phyloP scores from a whole-genome alignment of 2,329 filamentous ascomycete species.

The Trichocomaceae sp. region DNA sequence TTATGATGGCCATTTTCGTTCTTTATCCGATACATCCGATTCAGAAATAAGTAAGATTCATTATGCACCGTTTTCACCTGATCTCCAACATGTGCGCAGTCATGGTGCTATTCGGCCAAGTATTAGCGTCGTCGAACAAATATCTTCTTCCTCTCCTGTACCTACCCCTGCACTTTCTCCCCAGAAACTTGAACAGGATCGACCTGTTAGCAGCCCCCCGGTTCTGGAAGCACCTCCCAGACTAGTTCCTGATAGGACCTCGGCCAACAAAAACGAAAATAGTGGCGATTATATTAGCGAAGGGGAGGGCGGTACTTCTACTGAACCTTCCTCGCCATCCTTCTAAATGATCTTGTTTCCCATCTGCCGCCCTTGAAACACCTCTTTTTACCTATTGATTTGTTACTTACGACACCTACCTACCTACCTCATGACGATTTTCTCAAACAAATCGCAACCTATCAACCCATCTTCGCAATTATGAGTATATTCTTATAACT shows the following conservation, averaged over 20 bases:
- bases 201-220: slow-evolving; percentile 13
- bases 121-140: not conserved
- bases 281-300: not conserved
- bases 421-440: slow-evolving; percentile 4
- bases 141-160: not conserved
- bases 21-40: slow-evolving; percentile 7
- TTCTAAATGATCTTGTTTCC: not conserved
- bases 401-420: not conserved
- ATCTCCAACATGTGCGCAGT: slow-evolving; percentile 1
- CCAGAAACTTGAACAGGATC: not conserved
- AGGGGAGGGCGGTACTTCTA: not conserved
- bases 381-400: not conserved
- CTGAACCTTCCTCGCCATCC: slow-evolving; percentile 11
- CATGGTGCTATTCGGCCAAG: slow-evolving; percentile 1
- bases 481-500: not conserved
- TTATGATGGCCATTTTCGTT: slow-evolving; percentile 2
- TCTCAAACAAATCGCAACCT: not conserved
- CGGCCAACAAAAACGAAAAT: not conserved
- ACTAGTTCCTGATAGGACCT: not conserved
- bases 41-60: slow-evolving; percentile 2
- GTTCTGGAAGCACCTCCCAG: not conserved
- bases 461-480: not conserved
- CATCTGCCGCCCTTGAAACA: not conserved
- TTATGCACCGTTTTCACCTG: slow-evolving; percentile 4
- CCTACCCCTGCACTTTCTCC: not conserved